Conservation (phyloP, 106 monocot genomes). For the Posidonia australis region DNA sequence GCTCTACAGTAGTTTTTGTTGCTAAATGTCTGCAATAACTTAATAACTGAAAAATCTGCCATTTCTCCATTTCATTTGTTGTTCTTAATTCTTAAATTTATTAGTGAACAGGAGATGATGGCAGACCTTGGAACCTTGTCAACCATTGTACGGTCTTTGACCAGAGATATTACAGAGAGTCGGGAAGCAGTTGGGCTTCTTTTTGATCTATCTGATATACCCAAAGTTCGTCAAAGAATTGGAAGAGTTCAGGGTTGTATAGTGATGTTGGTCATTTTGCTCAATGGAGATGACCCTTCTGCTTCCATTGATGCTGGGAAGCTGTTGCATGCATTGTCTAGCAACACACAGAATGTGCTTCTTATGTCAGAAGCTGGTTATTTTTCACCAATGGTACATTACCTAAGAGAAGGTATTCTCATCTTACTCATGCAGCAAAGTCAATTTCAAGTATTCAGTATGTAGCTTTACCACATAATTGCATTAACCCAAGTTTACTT, state of each 20-base stretch:
- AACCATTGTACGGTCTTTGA: constrained; percentile 42
- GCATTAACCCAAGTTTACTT: no score
- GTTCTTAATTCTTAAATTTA: not conserved
- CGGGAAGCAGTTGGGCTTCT: constrained; percentile 69
- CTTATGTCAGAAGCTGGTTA: constrained; percentile 90
- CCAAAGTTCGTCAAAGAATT: constrained; percentile 53
- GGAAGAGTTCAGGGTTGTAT: constrained; percentile 77
- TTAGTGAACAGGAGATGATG: constrained; percentile 48
- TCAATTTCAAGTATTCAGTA: not conserved
- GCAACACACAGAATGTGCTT: constrained; percentile 76
- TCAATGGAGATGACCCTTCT: constrained; percentile 34
- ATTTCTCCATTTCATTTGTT: no score
- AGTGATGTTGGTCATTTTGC: constrained; percentile 57
- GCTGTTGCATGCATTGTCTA: constrained; percentile 43
- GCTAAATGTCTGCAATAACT: no score
- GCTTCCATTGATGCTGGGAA: constrained; percentile 46
- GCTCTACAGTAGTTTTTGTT: no score
- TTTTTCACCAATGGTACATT: constrained; percentile 46
- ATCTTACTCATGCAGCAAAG: not conserved
- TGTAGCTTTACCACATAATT: not conserved
- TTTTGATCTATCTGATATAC: constrained; percentile 24
- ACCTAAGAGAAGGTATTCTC: constrained; percentile 63
- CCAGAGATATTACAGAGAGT: constrained; percentile 48
- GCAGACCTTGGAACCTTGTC: constrained; percentile 47
- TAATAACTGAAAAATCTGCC: no score